A percentile compares a stretch with the other conserved stretches of the same genome.
Conservation (phyloP, 2,329 filamentous ascomycete genomes). For the Verticillium tricorpus region DNA sequence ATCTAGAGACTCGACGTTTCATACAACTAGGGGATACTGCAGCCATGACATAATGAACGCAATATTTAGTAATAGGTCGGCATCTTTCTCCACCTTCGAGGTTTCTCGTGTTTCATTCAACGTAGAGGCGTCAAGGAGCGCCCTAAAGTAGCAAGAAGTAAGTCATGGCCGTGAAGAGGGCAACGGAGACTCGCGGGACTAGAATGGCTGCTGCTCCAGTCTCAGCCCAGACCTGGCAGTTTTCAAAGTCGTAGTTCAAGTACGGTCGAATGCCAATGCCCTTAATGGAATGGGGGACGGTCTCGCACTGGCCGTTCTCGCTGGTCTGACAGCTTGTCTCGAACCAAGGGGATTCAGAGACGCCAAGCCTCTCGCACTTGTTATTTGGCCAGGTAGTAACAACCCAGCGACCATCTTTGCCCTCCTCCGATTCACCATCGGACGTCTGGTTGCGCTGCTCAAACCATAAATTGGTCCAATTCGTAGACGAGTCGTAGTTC, state of each 20-base stretch:
- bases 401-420: constrained; percentile 10
- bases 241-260: background rate
- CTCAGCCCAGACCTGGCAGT: background rate
- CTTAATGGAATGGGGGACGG: constrained; percentile 1
- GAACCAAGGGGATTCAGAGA: constrained; percentile 3
- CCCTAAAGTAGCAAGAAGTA: background rate
- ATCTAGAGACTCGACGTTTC: too few species aligned
- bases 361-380: constrained; percentile 6
- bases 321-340: constrained; percentile 9
- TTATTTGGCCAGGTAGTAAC: constrained; percentile 11
- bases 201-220: background rate
- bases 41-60: too few species aligned
- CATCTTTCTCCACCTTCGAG: too few species aligned
- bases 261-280: constrained; percentile 2
- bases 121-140: too few species aligned
- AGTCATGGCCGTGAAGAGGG: background rate
- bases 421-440: constrained; percentile 2
- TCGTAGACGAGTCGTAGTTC: constrained; percentile 10
- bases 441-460: constrained; percentile 2
- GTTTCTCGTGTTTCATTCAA: too few species aligned
- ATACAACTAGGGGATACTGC: too few species aligned
- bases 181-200: background rate
- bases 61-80: rapidly evolving
- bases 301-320: constrained; percentile 7
- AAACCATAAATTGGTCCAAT: constrained; percentile 13